Base-by-base conservation (phyloP, 768 basidiomycete genomes). In the Suillus placidus region DNA sequence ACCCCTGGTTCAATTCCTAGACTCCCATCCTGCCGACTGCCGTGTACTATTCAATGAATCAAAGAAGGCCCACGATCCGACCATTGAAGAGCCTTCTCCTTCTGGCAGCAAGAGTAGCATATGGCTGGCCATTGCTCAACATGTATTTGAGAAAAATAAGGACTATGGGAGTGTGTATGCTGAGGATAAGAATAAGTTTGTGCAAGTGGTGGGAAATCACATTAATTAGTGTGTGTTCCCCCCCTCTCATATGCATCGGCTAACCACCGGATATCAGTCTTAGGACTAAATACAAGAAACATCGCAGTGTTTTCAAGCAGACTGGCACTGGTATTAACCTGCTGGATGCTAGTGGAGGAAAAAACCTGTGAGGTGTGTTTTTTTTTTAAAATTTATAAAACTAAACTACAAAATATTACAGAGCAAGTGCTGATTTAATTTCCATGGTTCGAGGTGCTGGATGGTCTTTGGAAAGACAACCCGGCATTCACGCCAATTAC, bases 381-480 rank as follows among this genome's bases (percentile, higher is more conserved):
- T 42, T 42, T 42, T n/a, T n/a, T n/a, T n/a, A n/a, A n/a, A 42
- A 42, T 42, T 42, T 42, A 42, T 42, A 0, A 16, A 42, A 42
- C 40, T 42, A 42, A 42, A 14, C 14, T 26, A 26, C 26, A 26
- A 57, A 57, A 34, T 18, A 20, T 8, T 35, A 38, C 30, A 57
- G 55, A 57, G 13, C 38, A 34, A 18, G 26, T 57, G 20, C 13
- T 57, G 4, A 23, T 18, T 3, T 1, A 34, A 9, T 57, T 57
- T 26, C 55, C 32, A 9, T 57, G 55, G 55, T 57, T 26, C 1
- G 23, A 18, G 1, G 30, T 34, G 18, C 55, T 57, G 18, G 34
- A 57, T 57, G 32, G 55, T 57, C 55, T 57, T 34, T 57, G 55
- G 55, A 57, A 57, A 38, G 55, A 38, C 38, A 23, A 32, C 10